Evolutionary conservation across 805 yeast species (phyloP), one percentile per base, ranked within the genome.

Genomic region (Zygotorulaspora chibaensis): DNA sequence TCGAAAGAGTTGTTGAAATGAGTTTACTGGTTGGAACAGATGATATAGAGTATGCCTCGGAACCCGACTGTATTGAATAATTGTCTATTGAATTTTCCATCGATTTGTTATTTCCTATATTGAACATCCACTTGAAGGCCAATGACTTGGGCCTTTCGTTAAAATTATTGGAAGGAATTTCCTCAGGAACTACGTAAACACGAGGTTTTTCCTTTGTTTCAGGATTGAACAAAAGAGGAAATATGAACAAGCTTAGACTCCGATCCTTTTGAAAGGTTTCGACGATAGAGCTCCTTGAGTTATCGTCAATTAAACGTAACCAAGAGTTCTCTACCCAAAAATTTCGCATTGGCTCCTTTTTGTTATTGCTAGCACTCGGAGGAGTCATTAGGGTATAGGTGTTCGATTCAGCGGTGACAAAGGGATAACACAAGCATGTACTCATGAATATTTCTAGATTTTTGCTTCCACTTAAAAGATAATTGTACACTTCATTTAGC

Each of bases 341-440:
- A 16, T 20, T 29, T 18, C 34, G 40, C 4, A 40, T 46, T 10
- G 50, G 38, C 2, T 43, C 42, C 13, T 52, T 53, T 11, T 48
- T 56, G 2, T 55, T 29, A 42, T 56, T 52, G 5, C 48, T 28
- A 23, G 40, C 40, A 3, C 36, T 33, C 28, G 56, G 55, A 55
- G 62, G 65, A 50, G 53, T 42, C 49, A 55, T 26, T 55, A 54
- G 38, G 18, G 43, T 33, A 29, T 34, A 33, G 15, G 37, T 35
- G 12, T 36, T 37, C 11, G 31, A 25, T 16, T 40, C 35, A 8
- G 41, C 31, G 6, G 28, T 33, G 11, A 43, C 29, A 31, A 43
- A 46, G 2, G 67, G 65, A 30, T 52, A 61, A 40, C 55, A 51
- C 20, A 56, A 28, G 11, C 58, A 51, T 15, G 56, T 40, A 35